Conservation (phyloP, 139 green algal genomes). For the Chlamydomonas asymmetrica region DNA sequence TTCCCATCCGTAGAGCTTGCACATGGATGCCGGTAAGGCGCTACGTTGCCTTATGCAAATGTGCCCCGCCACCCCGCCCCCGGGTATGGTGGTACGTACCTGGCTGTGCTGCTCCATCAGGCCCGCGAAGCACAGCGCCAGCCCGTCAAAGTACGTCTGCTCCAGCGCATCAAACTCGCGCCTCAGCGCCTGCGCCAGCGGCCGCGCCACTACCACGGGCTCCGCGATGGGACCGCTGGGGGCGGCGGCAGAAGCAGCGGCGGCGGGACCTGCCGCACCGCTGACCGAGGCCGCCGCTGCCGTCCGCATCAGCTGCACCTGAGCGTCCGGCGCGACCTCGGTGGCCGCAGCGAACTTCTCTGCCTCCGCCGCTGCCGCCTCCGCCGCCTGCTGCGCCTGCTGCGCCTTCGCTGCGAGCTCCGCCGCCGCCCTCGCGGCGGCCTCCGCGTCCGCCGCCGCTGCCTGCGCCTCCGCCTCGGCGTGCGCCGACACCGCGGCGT, state of each 20-base stretch:
- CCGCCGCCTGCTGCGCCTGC: constrained; percentile 49
- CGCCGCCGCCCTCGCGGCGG: constrained; percentile 24
- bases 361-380: constrained; percentile 47
- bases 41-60: too few relatives aligned
- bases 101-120: constrained; percentile 55
- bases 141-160: constrained; percentile 54
- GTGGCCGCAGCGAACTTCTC: constrained; percentile 37
- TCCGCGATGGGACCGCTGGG: not conserved
- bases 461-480: constrained; percentile 41
- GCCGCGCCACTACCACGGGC: constrained; percentile 1
- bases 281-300: constrained; percentile 1
- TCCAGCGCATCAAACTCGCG: constrained; percentile 57
- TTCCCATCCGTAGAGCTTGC: too few relatives aligned
- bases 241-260: constrained; percentile 4
- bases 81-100: too few relatives aligned
- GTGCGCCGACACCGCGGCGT: constrained; percentile 51
- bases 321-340: constrained; percentile 33
- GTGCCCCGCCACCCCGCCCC: too few relatives aligned
- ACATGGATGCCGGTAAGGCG: too few relatives aligned
- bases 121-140: constrained; percentile 38
- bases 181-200: constrained; percentile 31
- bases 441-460: constrained; percentile 52
- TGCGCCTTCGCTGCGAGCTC: constrained; percentile 49
- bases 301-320: constrained; percentile 11
- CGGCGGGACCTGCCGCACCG: not conserved